Evolutionary conservation across 495 filamentous ascomycete genomes (phyloP), one percentile per base, ranked within the genome.

Genomic region (Podospora didyma): DNA sequence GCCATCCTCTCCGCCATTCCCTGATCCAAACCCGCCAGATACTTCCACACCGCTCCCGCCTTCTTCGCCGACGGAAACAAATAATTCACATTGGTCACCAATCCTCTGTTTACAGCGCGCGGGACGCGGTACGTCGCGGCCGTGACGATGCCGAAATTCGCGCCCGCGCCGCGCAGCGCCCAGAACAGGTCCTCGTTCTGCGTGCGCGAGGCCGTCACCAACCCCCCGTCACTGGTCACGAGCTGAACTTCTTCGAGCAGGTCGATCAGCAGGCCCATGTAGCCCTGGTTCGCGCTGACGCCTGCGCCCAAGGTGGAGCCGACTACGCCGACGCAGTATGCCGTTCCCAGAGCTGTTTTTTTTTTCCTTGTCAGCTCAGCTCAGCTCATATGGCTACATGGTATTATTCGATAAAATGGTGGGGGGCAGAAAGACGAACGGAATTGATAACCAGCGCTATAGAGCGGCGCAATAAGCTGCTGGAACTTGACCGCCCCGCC

Each of bases 61-160:
- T 47, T 26, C 12, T 47, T 22, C 2, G 39, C 39, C 16, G 45
- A 14, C 45, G 45, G 45, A 16, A 47, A 47, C 20, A 47, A 9
- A 19, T n/a, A 47, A 19, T 47, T 26, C n/a, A 19, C 45, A 22
- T 47, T 47, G 45, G 22, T 22, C n/a, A 26, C 45, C 10, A n/a
- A 21, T 19, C 45, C 45, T 9, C 16, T 26, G 45, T 47, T 47
- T 5, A 26, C 2, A 53, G 62, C 1, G 61, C 46, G 23, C 22
- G 26, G 42, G n/a, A 54, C 24, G 21, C 39, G 50, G 42, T 48
- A 54, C 22, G 52, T 54, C 3, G 52, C 69, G 31, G 52, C 56
- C 4, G 63, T 70, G 1, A 80, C 70, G 28, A 79, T 62, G 7
- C 79, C 79, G 46, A 79, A 79, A 37, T 73, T 75, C 20, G 63